These are phyloP conservation scores for Arthrobotrys sinensis DNA, from an alignment of 2,329 filamentous ascomycete species.

Conservation along the genomic window DNA sequence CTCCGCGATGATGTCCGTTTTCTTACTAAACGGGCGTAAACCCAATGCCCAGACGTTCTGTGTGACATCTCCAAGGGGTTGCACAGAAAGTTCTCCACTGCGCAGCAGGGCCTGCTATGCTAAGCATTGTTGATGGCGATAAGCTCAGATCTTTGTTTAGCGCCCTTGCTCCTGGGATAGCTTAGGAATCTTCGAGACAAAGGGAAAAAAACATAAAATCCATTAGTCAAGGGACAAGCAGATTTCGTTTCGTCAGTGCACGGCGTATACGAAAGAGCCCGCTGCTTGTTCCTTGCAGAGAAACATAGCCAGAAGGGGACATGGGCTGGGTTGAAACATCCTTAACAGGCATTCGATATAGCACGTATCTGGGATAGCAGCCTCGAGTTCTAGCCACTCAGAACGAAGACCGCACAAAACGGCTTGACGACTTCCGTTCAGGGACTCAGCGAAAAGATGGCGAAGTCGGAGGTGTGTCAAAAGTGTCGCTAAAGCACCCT, in stretches of 20 bases:
- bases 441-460: not conserved
- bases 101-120: constrained; percentile 14
- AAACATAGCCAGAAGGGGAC: constrained; percentile 29
- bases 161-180: constrained; percentile 30
- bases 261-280: constrained; percentile 48
- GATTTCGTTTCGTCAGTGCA: constrained; percentile 56
- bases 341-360: constrained; percentile 37
- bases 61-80: constrained; percentile 48
- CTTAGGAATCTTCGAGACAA: constrained; percentile 39
- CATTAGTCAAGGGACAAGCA: constrained; percentile 14
- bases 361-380: not conserved
- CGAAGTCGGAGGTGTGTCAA: constrained; percentile 29
- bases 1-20: not conserved
- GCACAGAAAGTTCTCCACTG: constrained; percentile 31
- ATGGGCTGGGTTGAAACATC: constrained; percentile 50
- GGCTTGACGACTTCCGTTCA: no score
- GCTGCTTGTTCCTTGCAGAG: not conserved
- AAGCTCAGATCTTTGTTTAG: constrained; percentile 55
- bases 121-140: constrained; percentile 51
- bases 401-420: not conserved
- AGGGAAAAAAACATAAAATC: no score
- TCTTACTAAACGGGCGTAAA: constrained; percentile 15
- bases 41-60: constrained; percentile 30
- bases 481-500: constrained; percentile 34
- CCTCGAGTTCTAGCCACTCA: not conserved